Percentiles rank a stretch among this genome's conserved stretches.
Evolutionary conservation across 2,329 filamentous ascomycete genomes (phyloP).

Genomic region (Sporothrix globosa): DNA sequence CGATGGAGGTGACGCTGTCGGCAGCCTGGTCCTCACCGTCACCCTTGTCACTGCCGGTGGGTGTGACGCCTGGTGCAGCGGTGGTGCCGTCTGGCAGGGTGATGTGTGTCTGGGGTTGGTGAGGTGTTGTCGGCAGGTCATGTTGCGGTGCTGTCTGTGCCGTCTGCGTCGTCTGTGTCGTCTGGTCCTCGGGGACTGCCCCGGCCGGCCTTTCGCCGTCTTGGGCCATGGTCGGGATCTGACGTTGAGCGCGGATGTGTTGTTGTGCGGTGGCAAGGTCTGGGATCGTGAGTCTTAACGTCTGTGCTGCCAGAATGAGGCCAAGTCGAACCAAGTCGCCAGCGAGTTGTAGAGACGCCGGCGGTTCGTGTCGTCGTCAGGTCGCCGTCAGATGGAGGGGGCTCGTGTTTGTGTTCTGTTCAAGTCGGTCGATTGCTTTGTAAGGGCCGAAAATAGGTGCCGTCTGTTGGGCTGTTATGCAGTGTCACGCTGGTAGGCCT

Average conservation of each 20-base stretch:
- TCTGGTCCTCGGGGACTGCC: neutral
- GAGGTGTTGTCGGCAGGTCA: constrained; percentile 11
- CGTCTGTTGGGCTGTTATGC: constrained; percentile 14
- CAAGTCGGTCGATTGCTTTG: neutral
- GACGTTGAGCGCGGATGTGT: neutral
- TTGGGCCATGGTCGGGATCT: constrained; percentile 2
- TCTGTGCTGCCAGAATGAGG: neutral
- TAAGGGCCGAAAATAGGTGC: neutral
- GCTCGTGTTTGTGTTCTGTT: neutral
- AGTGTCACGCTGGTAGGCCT: neutral
- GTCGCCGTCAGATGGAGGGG: neutral
- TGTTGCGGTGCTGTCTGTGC: neutral
- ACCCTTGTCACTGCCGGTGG: constrained; percentile 32
- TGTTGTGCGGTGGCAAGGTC: neutral
- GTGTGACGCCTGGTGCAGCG: constrained; percentile 7
- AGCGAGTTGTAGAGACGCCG: too few relatives aligned
- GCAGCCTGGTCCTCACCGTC: constrained; percentile 46
- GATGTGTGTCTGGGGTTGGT: constrained; percentile 30
- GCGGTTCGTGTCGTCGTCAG: neutral
- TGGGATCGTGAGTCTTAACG: too few relatives aligned
- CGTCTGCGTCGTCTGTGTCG: neutral
- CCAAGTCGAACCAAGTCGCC: neutral
- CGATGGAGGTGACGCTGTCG: constrained; percentile 41
- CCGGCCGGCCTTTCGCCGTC: constrained; percentile 25
- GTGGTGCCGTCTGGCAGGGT: constrained; percentile 30